Evolutionary conservation across 306 rosid species (phyloP).

Genomic region (Begonia loranthoides): DNA sequence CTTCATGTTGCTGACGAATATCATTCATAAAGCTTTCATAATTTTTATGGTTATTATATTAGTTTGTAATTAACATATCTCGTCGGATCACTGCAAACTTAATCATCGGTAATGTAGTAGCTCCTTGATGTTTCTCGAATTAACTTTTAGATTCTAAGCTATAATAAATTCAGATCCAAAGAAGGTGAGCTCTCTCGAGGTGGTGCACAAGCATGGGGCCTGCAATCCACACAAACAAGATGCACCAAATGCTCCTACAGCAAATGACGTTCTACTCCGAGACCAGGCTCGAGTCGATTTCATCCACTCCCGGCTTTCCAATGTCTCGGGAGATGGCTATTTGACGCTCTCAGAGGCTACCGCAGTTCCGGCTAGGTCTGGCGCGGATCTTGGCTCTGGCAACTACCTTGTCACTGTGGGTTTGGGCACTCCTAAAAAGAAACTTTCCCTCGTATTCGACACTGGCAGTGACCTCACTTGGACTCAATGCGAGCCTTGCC

Average conservation of each 20-base stretch:
- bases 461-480: conserved; percentile 69
- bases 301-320: conserved; percentile 2
- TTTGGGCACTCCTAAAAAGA: conserved; percentile 42
- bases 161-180: neutral
- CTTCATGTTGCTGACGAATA: no score
- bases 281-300: conserved; percentile 6
- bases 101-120: no score
- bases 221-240: conserved; percentile 9
- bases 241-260: neutral
- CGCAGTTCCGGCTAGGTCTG: conserved; percentile 35
- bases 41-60: no score
- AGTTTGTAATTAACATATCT: no score
- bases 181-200: neutral
- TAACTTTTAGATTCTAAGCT: no score
- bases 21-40: no score
- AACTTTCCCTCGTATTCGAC: conserved; percentile 44
- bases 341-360: conserved; percentile 1
- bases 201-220: conserved; percentile 25
- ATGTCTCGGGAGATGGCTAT: neutral
- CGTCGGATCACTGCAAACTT: no score
- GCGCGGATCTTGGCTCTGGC: conserved; percentile 29
- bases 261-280: neutral
- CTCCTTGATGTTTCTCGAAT: no score
- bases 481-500: conserved; percentile 73
- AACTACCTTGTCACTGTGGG: conserved; percentile 54